These are phyloP conservation scores for Carex pumila DNA, from an alignment of 176 grass and related monocot genomes.

Conservation along the genomic window DNA sequence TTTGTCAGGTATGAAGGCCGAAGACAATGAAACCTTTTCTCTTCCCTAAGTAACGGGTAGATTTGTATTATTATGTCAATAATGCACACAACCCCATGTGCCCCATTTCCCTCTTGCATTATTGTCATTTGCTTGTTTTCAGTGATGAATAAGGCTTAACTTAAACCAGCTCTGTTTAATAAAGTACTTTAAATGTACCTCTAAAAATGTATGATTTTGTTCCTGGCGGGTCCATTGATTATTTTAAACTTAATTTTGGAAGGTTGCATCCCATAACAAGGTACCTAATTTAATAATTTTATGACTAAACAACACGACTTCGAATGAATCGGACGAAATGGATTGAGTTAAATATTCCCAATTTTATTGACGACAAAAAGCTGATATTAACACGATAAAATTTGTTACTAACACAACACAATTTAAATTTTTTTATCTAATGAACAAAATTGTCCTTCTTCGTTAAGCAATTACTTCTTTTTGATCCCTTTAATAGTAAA, in stretches of 20 bases:
- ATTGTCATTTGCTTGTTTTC: conserved; percentile 11
- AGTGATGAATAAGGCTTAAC: not conserved
- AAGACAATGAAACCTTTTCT: conserved; percentile 19
- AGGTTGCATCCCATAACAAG: not conserved
- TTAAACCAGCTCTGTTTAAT: not conserved
- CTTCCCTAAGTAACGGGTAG: conserved; percentile 12
- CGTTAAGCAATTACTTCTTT: too few species aligned
- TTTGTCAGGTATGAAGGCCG: conserved; percentile 1
- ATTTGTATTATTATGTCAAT: conserved; percentile 16
- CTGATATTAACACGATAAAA: too few species aligned
- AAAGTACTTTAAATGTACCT: not conserved
- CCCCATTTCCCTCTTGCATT: not conserved
- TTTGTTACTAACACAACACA: too few species aligned
- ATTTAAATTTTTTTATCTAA: too few species aligned
- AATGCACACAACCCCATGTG: not conserved
- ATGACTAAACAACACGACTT: not conserved
- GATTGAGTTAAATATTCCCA: not conserved
- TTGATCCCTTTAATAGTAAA: too few species aligned
- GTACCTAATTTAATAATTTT: not conserved
- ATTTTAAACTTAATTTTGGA: not conserved
- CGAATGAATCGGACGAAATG: not conserved
- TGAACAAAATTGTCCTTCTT: too few species aligned
- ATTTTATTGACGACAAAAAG: too few species aligned
- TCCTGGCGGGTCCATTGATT: not conserved
- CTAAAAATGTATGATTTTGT: not conserved